Evolutionary conservation across 352 stramenopile species (phyloP).

Genomic region (Phytophthora megakarya): DNA sequence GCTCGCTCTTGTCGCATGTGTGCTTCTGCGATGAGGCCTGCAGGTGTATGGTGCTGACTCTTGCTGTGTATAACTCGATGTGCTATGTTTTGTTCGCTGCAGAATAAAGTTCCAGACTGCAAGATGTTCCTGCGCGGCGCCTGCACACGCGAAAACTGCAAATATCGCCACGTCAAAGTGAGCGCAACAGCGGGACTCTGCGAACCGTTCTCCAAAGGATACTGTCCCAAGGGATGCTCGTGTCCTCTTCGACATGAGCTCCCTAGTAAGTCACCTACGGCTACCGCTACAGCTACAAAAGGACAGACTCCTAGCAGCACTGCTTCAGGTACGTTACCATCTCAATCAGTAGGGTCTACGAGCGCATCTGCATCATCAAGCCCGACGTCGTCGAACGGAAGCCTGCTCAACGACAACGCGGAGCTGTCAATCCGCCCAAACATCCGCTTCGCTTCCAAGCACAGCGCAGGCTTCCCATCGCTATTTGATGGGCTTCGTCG

Average conservation of each 20-base stretch:
- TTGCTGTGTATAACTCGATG: constrained; percentile 30
- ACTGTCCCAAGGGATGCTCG: constrained; percentile 55
- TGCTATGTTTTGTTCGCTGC: constrained; percentile 17
- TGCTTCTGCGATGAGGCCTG: constrained; percentile 13
- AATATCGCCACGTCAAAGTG: constrained; percentile 86
- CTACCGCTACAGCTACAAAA: background rate
- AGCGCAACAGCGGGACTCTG: constrained; percentile 66
- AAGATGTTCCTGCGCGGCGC: constrained; percentile 75
- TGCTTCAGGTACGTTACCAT: constrained; percentile 46
- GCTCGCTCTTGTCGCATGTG: constrained; percentile 7
- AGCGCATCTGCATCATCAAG: constrained; percentile 16
- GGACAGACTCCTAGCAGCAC: constrained; percentile 7
- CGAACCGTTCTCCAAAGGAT: constrained; percentile 68
- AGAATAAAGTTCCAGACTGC: constrained; percentile 88
- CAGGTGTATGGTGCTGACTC: constrained; percentile 21
- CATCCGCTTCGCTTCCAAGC: constrained; percentile 68
- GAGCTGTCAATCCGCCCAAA: constrained; percentile 69
- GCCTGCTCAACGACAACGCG: constrained; percentile 14
- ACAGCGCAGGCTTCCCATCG: constrained; percentile 48
- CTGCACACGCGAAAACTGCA: constrained; percentile 77
- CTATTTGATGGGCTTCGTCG: constrained; percentile 45
- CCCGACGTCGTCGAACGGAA: constrained; percentile 15
- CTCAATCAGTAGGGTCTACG: constrained; percentile 13
- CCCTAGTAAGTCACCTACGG: constrained; percentile 16
- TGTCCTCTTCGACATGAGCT: constrained; percentile 74